Evolutionary conservation across 352 stramenopile genomes (phyloP).

Genomic region (Saprolegnia diclina): DNA sequence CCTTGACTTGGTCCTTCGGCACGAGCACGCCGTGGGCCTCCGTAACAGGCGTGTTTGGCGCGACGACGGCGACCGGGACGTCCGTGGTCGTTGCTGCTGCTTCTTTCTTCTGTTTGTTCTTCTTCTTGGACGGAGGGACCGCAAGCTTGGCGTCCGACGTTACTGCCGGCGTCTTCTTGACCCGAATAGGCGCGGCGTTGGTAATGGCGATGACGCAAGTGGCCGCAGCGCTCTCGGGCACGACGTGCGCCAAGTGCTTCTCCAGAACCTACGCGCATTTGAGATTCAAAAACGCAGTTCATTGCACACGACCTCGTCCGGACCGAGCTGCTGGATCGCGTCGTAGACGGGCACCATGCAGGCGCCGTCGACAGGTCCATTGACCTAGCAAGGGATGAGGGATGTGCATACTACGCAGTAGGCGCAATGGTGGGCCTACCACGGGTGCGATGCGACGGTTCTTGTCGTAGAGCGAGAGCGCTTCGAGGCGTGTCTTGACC

Average conservation of each 20-base stretch:
- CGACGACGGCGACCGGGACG: not conserved
- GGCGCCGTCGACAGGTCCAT: slow-evolving; percentile 23
- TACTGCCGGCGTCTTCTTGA: not conserved
- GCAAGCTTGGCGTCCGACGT: not conserved
- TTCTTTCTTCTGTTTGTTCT: slow-evolving; percentile 18
- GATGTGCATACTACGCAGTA: not conserved
- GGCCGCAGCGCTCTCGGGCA: not conserved
- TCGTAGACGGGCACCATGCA: slow-evolving; percentile 62
- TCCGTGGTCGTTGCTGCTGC: not conserved
- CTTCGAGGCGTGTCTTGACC: slow-evolving; percentile 71
- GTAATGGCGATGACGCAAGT: not conserved
- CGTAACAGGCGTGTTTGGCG: too few species aligned
- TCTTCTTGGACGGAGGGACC: slow-evolving; percentile 34
- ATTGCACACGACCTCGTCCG: not conserved
- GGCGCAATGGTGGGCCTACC: slow-evolving; percentile 15
- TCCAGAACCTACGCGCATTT: not conserved
- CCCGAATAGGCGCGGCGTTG: slow-evolving; percentile 31
- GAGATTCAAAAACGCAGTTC: too few species aligned
- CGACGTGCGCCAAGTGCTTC: not conserved
- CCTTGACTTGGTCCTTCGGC: slow-evolving; percentile 65
- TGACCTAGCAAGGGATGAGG: not conserved
- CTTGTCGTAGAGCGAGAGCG: slow-evolving; percentile 66
- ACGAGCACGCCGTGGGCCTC: slow-evolving; percentile 32
- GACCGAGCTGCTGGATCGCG: slow-evolving; percentile 31
- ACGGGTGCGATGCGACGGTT: slow-evolving; percentile 57